Base-by-base conservation (phyloP, 306 rosid genomes). In the Glycine tomentella region DNA sequence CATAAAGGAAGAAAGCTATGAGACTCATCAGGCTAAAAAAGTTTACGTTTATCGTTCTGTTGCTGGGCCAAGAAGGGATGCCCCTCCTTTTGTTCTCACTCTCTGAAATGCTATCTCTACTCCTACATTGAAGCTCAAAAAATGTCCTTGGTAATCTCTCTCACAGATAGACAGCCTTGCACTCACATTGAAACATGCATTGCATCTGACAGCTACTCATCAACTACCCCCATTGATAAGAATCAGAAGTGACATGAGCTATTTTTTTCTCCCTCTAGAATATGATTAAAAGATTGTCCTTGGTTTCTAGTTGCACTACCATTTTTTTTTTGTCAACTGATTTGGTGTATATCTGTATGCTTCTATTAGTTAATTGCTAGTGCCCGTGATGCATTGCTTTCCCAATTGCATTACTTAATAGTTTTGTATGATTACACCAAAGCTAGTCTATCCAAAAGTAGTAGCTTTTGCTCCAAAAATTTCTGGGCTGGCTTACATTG, bases 41-140 rank as follows among this genome's bases (percentile, higher is more conserved):
- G 83, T 94, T 79, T 94, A 92, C 74, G 93, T 91, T 42, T 92
- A 94, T 84, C 96, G 96, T 36, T 81, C 98, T 50, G 89, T 94
- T 69, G 92, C 89, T 14, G 98, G 98, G 25, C 94, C 91, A 9
- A 91, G 98, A 81, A 86, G 80, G 80, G 98, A 94, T 72, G 93
- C 94, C 44, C 98, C 96, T 38, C 86, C 95, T 6, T 94, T 85
- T 82, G 97, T 90, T 82, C 85, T 94, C 83, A 91, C 92, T 71
- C 92, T 92, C 34, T 89, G 79, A 90, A 48, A 9, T 69, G 72
- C 61, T 38, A 34, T 78, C 63, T 31, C 70, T 56, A 64, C 46
- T 64, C 38, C 49, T 11, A 49, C 82, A 49, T 63, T 74, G 76
- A 82, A 68, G 72, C 83, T 75, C 68, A 75, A 14, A 52, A 31